phyloP scores from a whole-genome alignment of 805 yeast species.

The Crinitomyces ghanaensis region DNA sequence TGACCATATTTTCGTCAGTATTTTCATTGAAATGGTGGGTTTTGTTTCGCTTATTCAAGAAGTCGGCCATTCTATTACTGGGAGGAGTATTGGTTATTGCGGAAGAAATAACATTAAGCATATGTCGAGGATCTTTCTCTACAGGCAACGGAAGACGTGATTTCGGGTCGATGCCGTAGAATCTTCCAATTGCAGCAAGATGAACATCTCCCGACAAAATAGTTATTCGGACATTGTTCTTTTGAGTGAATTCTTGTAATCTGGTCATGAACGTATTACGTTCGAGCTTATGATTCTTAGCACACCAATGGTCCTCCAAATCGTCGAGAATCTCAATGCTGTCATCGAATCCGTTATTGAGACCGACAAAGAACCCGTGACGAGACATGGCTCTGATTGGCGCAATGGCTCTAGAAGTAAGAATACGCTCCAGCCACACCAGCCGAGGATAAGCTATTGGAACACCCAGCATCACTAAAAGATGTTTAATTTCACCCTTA shows the following conservation, averaged over 20 bases:
- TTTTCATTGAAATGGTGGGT: constrained; percentile 53
- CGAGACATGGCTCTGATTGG: constrained; percentile 49
- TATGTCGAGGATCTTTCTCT: constrained; percentile 47
- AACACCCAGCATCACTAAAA: constrained; percentile 78
- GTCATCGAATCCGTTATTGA: constrained; percentile 89
- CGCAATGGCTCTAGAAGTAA: constrained; percentile 40
- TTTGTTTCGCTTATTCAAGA: constrained; percentile 56
- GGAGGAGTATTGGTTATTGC: constrained; percentile 93
- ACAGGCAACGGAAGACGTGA: constrained; percentile 39
- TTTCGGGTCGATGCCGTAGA: constrained; percentile 45
- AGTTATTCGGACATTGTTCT: constrained; percentile 60
- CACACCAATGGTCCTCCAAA: constrained; percentile 94
- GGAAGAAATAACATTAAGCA: constrained; percentile 76
- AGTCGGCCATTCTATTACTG: constrained; percentile 69
- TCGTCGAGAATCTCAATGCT: constrained; percentile 86
- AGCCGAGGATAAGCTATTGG: constrained; percentile 92
- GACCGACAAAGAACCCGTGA: constrained; percentile 45
- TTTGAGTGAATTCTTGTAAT: constrained; percentile 56
- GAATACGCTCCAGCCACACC: constrained; percentile 76
- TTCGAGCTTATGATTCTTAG: constrained; percentile 74
- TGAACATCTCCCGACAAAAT: constrained; percentile 92
- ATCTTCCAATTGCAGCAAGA: constrained; percentile 70
- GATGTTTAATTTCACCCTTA: constrained; percentile 54
- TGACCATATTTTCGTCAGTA: constrained; percentile 75
- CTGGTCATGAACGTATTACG: constrained; percentile 56